A percentile compares a stretch with the other conserved stretches of the same genome.
Conservation (phyloP, 768 basidiomycete genomes). For the Arthromyces matolae region DNA sequence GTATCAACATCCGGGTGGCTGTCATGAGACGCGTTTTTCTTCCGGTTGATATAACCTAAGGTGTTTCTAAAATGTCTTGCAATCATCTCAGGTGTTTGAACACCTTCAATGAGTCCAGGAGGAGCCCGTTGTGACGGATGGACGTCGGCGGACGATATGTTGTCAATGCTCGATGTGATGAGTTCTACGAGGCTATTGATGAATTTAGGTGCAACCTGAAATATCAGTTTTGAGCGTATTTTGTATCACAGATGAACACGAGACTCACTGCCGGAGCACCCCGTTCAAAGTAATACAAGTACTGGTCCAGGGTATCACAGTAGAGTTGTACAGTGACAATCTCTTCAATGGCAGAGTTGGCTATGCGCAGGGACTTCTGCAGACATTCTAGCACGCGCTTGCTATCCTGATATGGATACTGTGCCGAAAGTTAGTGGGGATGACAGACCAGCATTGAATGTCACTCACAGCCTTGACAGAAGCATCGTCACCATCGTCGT, state of each 20-base stretch:
- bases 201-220: conserved; percentile 89
- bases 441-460: not conserved
- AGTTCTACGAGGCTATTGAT: conserved; percentile 95
- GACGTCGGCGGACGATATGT: conserved; percentile 80
- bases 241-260: not conserved
- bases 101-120: conserved; percentile 87
- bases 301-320: conserved; percentile 93
- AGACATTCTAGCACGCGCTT: conserved; percentile 97
- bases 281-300: conserved; percentile 93
- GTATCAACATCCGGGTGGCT: conserved; percentile 39
- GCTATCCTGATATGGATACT: conserved; percentile 91
- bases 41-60: conserved; percentile 72
- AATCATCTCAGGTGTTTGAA: conserved; percentile 93
- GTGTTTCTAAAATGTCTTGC: conserved; percentile 91
- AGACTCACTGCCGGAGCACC: conserved; percentile 82
- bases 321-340: conserved; percentile 96
- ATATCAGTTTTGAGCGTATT: not conserved
- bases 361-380: conserved; percentile 94
- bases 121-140: conserved; percentile 87
- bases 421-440: not conserved
- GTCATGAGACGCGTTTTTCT: conserved; percentile 54
- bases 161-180: conserved; percentile 92
- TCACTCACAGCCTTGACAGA: conserved; percentile 52
- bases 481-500: conserved; percentile 41
- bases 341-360: conserved; percentile 94